Evolutionary conservation across 345 rosid genomes (phyloP).

Genomic region (Psidium guajava): DNA sequence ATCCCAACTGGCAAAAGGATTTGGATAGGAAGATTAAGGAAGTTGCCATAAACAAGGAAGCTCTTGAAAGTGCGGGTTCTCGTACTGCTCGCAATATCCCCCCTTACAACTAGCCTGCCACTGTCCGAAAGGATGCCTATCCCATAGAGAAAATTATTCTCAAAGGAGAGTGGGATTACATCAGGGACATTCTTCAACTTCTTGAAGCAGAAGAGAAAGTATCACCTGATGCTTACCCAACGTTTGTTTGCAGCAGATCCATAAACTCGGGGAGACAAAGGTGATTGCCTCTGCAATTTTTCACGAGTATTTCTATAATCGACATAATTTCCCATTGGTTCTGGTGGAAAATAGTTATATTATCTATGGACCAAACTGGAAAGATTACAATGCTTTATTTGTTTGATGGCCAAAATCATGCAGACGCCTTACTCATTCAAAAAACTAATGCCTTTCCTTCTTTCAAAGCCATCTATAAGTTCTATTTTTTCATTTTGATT

Average conservation of each 20-base stretch:
- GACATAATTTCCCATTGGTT: not conserved
- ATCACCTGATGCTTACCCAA: conserved; percentile 30
- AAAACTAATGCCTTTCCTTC: not conserved
- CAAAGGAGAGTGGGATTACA: conserved; percentile 50
- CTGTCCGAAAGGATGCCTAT: conserved; percentile 48
- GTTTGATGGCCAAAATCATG: not conserved
- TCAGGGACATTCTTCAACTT: conserved; percentile 38
- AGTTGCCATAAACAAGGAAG: conserved; percentile 33
- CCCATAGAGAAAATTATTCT: conserved; percentile 66
- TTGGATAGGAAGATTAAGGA: conserved; percentile 31
- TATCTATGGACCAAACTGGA: not conserved
- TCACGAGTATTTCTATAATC: no score
- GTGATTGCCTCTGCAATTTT: conserved; percentile 14
- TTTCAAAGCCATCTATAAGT: not conserved
- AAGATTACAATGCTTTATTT: not conserved
- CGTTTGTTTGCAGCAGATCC: conserved; percentile 55
- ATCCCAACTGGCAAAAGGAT: conserved; percentile 31
- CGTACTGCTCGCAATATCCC: conserved; percentile 53
- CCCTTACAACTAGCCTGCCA: conserved; percentile 42
- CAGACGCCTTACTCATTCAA: not conserved
- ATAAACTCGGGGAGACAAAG: conserved; percentile 35
- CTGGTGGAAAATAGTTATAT: not conserved
- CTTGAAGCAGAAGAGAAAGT: conserved; percentile 16
- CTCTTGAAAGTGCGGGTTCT: conserved; percentile 37
- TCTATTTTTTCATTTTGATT: no score